phyloP scores from a whole-genome alignment of 2,329 filamentous ascomycete genomes.

The Daldinia sp. region DNA sequence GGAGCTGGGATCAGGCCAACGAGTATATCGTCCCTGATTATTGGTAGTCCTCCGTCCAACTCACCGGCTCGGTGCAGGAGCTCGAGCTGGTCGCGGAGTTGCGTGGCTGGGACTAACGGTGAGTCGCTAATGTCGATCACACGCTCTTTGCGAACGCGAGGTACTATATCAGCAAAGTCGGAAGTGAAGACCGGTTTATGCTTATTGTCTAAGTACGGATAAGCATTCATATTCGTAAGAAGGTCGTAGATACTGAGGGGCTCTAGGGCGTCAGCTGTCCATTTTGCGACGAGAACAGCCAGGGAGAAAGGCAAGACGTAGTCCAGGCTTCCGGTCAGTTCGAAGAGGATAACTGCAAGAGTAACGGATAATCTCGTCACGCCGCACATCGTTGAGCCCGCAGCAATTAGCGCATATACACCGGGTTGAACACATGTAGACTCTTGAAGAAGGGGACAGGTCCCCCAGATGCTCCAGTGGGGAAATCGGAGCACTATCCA shows the following conservation, averaged over 20 bases:
- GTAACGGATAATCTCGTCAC: conserved; percentile 94
- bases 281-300: conserved; percentile 93
- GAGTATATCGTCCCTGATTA: conserved; percentile 79
- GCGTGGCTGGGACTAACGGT: conserved; percentile 77
- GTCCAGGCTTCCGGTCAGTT: conserved; percentile 92
- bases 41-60: conserved; percentile 89
- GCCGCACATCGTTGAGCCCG: conserved; percentile 97
- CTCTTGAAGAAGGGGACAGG: conserved; percentile 74
- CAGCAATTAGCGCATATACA: conserved; percentile 94
- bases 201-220: conserved; percentile 97
- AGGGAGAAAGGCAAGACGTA: conserved; percentile 96
- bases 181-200: conserved; percentile 90
- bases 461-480: conserved; percentile 74
- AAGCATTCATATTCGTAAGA: conserved; percentile 95
- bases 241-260: conserved; percentile 95
- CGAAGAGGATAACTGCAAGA: conserved; percentile 92
- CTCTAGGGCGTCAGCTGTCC: conserved; percentile 95
- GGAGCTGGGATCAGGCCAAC: conserved; percentile 93
- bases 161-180: conserved; percentile 86
- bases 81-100: conserved; percentile 82
- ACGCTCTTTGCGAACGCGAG: conserved; percentile 75
- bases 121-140: conserved; percentile 90
- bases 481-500: conserved; percentile 80
- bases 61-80: conserved; percentile 85
- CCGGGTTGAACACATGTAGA: conserved; percentile 92